Base-by-base conservation (phyloP, 331 rosid species). In the Cucumis variabilis region DNA sequence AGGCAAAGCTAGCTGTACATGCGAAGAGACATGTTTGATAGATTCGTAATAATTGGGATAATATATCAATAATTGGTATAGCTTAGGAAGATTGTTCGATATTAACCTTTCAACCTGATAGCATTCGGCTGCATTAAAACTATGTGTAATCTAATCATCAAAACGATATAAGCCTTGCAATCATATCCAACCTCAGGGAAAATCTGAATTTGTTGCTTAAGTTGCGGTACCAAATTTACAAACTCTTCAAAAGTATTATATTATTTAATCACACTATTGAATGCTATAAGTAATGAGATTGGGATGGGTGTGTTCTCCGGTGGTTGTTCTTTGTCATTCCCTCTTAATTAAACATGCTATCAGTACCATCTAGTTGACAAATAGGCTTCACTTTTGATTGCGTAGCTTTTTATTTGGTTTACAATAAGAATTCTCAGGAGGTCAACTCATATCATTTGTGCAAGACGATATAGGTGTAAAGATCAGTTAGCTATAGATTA, bases 71-170 rank as follows among this genome's bases (percentile, higher is more conserved):
- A 60, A 58, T 27, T 28, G 14, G 6, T 30, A 28, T 53, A 55
- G 20, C 69, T 55, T 30, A 27, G 70, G 51, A 53, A 0, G 70
- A 58, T 58, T 24, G 2, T 27, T 13, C 58, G 9, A 82, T 62
- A 63, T 63, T 8, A 83, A 83, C 33, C 86, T 63, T 41, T 72
- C 62, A 63, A 83, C 51, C n/a, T 63, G 37, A 83, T 83, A 83
- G 86, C 86, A 83, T 83, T 23, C 11, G 74, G 86, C 37, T 83
- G 16, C 86, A 83, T 63, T 55, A 21, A 80, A 55, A 27, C 44
- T 79, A 78, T 25, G 20, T 5, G 17, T 17, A 15, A 25, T 53
- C 48, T 55, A 80, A 80, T 80, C 19, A 27, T 19, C 69, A 80
- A 80, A 80, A 80, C 50, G 65, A 50, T 20, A 17, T 53, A 55